These are phyloP conservation scores for Lactifluus volemus DNA, from an alignment of 768 basidiomycete genomes.

Conservation along the genomic window DNA sequence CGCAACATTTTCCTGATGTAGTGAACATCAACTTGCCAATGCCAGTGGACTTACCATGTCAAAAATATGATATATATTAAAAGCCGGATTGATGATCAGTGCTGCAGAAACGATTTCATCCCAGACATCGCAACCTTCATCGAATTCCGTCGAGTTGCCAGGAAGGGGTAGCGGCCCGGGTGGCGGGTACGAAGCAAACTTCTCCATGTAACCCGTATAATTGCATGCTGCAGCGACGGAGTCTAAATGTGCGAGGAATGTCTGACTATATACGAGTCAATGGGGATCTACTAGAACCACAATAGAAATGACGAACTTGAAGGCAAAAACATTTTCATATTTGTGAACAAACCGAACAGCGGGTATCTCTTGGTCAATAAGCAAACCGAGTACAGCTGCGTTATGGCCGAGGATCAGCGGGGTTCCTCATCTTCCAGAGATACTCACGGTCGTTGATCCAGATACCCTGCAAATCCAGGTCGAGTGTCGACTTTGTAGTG, in stretches of 20 bases:
- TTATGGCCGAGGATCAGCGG: neutral
- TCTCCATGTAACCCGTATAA: conserved; percentile 52
- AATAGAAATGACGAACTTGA: conserved; percentile 44
- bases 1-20: no score
- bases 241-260: conserved; percentile 54
- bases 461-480: conserved; percentile 55
- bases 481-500: conserved; percentile 32
- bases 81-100: conserved; percentile 58
- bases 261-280: conserved; percentile 34
- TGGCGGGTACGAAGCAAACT: conserved; percentile 62
- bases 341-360: conserved; percentile 69
- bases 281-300: neutral
- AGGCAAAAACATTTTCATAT: conserved; percentile 58
- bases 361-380: conserved; percentile 61
- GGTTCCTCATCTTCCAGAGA: neutral
- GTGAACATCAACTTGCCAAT: neutral
- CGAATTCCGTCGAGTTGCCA: conserved; percentile 37
- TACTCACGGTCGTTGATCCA: conserved; percentile 65
- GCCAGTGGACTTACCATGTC: conserved; percentile 39
- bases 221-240: conserved; percentile 44
- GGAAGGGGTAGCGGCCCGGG: conserved; percentile 57
- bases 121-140: conserved; percentile 60
- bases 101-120: conserved; percentile 54
- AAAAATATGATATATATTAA: conserved; percentile 71
- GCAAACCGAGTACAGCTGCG: conserved; percentile 51